Evolutionary conservation across 306 rosid species (phyloP).

Genomic region (Canavalia ensiformis): DNA sequence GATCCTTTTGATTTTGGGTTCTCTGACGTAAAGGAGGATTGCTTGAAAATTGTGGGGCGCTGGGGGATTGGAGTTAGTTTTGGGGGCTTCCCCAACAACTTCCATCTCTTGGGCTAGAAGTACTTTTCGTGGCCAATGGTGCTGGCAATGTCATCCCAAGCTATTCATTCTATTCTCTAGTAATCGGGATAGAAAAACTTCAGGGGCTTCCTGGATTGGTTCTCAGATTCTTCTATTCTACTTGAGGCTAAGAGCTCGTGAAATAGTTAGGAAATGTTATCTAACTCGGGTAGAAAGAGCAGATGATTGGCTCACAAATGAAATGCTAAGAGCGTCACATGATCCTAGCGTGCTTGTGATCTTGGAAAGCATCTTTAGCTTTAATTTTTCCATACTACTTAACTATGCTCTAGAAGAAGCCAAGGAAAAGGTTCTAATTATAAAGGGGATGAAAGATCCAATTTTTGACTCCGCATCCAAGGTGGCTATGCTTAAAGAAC

Average conservation of each 20-base stretch:
- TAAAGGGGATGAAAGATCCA: constrained; percentile 98
- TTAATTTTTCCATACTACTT: constrained; percentile 79
- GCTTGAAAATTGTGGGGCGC: no score
- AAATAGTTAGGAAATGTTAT: constrained; percentile 73
- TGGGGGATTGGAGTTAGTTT: no score
- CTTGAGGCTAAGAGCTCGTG: constrained; percentile 70
- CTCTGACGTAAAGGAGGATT: no score
- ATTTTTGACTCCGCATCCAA: constrained; percentile 75
- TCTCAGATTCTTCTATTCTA: constrained; percentile 76
- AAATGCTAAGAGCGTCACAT: constrained; percentile 86
- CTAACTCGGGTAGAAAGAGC: constrained; percentile 75
- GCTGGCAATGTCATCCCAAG: constrained; percentile 76
- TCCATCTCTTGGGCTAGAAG: no score
- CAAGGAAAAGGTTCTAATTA: constrained; percentile 70
- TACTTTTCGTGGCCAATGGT: not conserved
- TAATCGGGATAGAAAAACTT: constrained; percentile 73
- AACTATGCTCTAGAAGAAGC: constrained; percentile 75
- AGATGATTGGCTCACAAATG: constrained; percentile 73
- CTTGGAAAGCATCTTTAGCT: constrained; percentile 84
- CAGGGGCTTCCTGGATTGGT: constrained; percentile 81
- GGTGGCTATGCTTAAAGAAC: constrained; percentile 77
- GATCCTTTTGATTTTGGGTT: no score
- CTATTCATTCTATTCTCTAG: constrained; percentile 57
- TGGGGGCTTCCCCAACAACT: no score
- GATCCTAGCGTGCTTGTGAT: constrained; percentile 86